A percentile compares a stretch with the other conserved stretches of the same genome.
Conservation (phyloP, 768 basidiomycete species). For the Boletus reticulatus region DNA sequence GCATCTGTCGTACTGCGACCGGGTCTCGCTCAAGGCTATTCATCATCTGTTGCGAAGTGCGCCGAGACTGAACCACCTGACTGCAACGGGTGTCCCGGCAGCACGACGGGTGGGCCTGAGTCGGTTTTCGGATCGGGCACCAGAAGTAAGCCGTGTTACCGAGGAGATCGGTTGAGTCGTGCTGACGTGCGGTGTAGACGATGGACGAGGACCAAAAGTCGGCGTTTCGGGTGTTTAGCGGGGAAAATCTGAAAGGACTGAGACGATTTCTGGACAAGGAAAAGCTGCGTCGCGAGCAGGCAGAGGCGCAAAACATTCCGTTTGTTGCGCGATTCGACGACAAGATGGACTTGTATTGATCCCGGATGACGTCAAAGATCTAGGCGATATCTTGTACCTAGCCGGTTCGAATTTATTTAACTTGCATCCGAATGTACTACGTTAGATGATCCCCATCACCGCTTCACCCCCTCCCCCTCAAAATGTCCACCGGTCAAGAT, state of each 20-base stretch:
- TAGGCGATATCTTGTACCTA: neutral
- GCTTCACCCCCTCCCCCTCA: neutral
- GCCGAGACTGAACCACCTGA: conserved; percentile 65
- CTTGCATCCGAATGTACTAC: neutral
- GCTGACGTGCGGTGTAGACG: conserved; percentile 40
- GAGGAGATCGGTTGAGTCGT: neutral
- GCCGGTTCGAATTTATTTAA: too few relatives aligned
- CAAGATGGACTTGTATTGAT: conserved; percentile 56
- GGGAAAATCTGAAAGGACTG: conserved; percentile 59
- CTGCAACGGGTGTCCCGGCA: conserved; percentile 75
- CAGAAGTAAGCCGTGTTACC: conserved; percentile 45
- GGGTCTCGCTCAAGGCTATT: conserved; percentile 72
- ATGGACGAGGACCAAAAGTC: conserved; percentile 64
- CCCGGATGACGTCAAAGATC: conserved; percentile 3
- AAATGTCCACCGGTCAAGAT: neutral
- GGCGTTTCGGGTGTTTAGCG: conserved; percentile 79
- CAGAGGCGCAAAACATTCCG: conserved; percentile 58
- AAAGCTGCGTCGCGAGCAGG: conserved; percentile 50
- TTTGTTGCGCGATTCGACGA: conserved; percentile 64
- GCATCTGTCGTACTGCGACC: conserved; percentile 84
- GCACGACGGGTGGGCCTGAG: conserved; percentile 68
- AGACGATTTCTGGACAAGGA: conserved; percentile 73
- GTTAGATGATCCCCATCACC: neutral
- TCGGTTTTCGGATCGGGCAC: conserved; percentile 74
- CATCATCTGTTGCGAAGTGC: conserved; percentile 65